A percentile compares a stretch with the other conserved stretches of the same genome.
Conservation (phyloP, 441 rosid genomes). For the Populus hybrid region DNA sequence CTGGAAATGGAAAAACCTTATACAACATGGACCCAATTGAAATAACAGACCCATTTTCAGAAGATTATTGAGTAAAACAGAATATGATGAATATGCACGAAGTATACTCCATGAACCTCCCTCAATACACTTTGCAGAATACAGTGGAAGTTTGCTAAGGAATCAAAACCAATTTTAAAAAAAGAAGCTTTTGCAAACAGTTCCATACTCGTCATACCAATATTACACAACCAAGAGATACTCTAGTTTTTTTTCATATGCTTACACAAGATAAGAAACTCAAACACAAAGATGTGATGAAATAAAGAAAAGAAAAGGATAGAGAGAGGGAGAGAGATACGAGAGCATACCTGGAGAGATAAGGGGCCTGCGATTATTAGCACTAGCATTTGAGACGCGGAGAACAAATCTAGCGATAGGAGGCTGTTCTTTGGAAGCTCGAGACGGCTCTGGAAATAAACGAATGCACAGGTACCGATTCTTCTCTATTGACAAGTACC, state of each 20-base stretch:
- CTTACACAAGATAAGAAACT: background rate
- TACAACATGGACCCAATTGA: background rate
- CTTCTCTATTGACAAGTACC: constrained; percentile 85
- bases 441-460: constrained; percentile 73
- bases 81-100: no score
- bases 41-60: background rate
- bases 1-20: background rate
- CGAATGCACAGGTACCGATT: constrained; percentile 66
- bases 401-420: constrained; percentile 42
- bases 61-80: no score
- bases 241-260: background rate
- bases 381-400: constrained; percentile 45
- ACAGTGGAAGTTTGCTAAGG: background rate
- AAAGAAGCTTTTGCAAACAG: background rate
- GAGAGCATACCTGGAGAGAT: constrained; percentile 48
- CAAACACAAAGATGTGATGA: background rate
- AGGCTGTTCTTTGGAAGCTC: constrained; percentile 69
- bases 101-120: background rate
- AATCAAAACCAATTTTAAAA: background rate
- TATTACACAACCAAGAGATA: no score
- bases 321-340: background rate
- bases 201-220: background rate
- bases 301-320: background rate
- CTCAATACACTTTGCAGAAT: background rate
- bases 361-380: constrained; percentile 43